Base-by-base conservation (phyloP, 2,329 filamentous ascomycete species). In the Amauroascus niger region DNA sequence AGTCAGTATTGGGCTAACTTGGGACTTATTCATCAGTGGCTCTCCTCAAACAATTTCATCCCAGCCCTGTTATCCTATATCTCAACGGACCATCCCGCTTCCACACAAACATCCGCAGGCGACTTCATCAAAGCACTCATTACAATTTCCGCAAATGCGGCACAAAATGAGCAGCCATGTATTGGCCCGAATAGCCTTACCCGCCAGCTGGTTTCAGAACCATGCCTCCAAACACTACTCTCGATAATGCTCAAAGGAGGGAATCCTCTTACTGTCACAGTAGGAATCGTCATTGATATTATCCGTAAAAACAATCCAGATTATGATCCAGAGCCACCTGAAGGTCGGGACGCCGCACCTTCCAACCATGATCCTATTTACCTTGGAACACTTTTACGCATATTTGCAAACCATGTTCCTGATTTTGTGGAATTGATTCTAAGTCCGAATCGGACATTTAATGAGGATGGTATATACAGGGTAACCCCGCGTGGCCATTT, bases 251-350 rank as follows among this genome's bases (percentile, higher is more conserved):
- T 97, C 13, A 80, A 84, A 49, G 93, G 93, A 37, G 93, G 93
- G 24, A 97, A 98, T 63, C 86, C 93, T 5, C 73, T 98, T 55
- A 97, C 91, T 0, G 94, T 97, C 14, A 93, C 93, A 48, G 93
- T 98, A 9, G 93, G 93, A 18, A 96, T 97, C 64, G 81, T 98
- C 32, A 98, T 98, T 59, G 93, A 98, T 71, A 93, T 98, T 44
- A 98, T 98, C 67, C 82, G 93, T 57, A 98, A 98, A 74, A 98
- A 98, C 71, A 98, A 98, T 68, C 97, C 93, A 0, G 93, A 98
- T 70, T 98, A 98, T 67, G 93, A 98, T 62, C 85, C 93, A 0
- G 93, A 97, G 62, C 87, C 90, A 62, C 83, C 90, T 57, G 82
- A 86, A 47, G 88, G 89, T 55, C 82, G 87, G 26, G 87, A 87